These are phyloP conservation scores for Pythium phragmiticola DNA, from an alignment of 352 stramenopile species.

Conservation along the genomic window DNA sequence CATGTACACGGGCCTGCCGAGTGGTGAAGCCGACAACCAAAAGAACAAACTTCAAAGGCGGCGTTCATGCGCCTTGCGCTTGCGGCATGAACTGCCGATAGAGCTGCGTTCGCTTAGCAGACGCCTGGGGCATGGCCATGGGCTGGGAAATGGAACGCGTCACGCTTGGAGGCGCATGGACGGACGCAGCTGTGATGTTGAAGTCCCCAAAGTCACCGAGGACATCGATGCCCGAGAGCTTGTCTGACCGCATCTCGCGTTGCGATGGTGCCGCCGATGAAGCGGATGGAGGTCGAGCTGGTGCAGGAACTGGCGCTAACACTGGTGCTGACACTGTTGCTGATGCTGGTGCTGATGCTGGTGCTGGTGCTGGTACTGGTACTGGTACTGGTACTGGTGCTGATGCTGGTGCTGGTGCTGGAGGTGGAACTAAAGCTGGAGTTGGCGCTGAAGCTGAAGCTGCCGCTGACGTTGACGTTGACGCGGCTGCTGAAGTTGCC, in stretches of 20 bases:
- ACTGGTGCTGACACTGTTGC: no score
- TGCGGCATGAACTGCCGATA: conserved; percentile 27
- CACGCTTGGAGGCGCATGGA: not conserved
- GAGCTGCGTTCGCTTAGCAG: conserved; percentile 19
- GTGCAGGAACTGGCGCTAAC: not conserved
- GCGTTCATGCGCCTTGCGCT: conserved; percentile 1
- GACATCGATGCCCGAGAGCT: conserved; percentile 5
- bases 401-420: not conserved
- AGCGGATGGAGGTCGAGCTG: not conserved
- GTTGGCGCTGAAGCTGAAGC: no score
- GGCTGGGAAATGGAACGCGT: not conserved
- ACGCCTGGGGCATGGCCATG: not conserved
- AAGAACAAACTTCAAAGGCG: not conserved
- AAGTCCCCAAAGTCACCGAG: conserved; percentile 13
- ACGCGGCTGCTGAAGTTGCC: no score
- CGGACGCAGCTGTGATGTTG: conserved; percentile 1
- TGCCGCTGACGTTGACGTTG: no score
- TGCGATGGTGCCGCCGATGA: not conserved
- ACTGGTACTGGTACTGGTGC: no score
- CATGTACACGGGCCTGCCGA: not conserved
- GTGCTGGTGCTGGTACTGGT: not conserved
- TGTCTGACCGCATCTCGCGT: conserved; percentile 8
- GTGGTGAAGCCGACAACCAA: not conserved
- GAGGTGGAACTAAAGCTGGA: no score
- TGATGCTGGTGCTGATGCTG: no score